These are phyloP conservation scores for Clavariopsis aquatica DNA, from an alignment of 495 filamentous ascomycete species.

Conservation along the genomic window DNA sequence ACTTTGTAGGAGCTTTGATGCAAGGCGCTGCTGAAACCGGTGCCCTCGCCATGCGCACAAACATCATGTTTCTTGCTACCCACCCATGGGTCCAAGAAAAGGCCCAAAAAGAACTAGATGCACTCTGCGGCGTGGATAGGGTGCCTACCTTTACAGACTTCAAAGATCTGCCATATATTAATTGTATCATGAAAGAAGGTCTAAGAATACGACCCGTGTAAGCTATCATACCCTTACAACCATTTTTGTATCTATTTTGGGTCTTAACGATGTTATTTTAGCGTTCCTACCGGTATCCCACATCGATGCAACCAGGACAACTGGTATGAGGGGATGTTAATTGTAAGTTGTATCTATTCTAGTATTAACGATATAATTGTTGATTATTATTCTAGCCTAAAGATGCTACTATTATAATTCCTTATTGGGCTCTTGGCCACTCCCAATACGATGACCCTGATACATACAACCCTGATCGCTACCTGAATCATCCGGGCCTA, in stretches of 20 bases:
- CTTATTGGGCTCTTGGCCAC: slow-evolving; percentile 44
- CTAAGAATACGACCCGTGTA: slow-evolving; percentile 46
- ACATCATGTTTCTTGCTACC: slow-evolving; percentile 23
- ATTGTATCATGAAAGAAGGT: slow-evolving; percentile 48
- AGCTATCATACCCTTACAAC: slow-evolving; percentile 6
- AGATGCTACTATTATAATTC: slow-evolving; percentile 43
- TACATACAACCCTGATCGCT: slow-evolving; percentile 26
- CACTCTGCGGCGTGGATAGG: slow-evolving; percentile 41
- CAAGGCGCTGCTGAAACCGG: slow-evolving; percentile 24
- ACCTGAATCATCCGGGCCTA: slow-evolving; percentile 36
- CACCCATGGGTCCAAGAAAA: slow-evolving; percentile 39
- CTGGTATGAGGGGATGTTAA: slow-evolving; percentile 27
- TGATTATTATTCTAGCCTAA: slow-evolving; percentile 35
- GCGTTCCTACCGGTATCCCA: slow-evolving; percentile 9
- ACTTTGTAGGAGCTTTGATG: slow-evolving; percentile 21
- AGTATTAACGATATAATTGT: neutral
- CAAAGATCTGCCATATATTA: slow-evolving; percentile 48
- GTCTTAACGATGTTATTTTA: slow-evolving; percentile 18
- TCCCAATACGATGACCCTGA: slow-evolving; percentile 6
- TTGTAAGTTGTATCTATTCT: slow-evolving; percentile 2
- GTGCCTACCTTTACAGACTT: slow-evolving; percentile 47
- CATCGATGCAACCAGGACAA: slow-evolving; percentile 15
- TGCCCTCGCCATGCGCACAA: slow-evolving; percentile 11
- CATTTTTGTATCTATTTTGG: slow-evolving; percentile 36
- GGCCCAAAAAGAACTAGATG: slow-evolving; percentile 35